Percentiles rank a stretch among this genome's conserved stretches.
Evolutionary conservation across 1,139 yeast species (phyloP).

Genomic region (Komagataea norvegica): DNA sequence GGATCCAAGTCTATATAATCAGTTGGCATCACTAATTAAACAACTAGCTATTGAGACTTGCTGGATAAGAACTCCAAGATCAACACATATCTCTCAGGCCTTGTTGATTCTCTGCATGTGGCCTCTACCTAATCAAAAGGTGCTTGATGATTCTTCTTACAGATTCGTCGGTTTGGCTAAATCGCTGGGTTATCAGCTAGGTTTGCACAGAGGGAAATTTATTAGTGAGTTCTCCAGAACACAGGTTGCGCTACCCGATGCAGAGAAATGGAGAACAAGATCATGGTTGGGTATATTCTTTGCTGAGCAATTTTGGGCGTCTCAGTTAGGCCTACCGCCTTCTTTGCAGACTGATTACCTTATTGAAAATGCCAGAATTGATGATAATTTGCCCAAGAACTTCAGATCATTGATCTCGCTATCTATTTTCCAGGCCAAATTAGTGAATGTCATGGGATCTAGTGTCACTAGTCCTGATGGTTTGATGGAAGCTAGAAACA

Average conservation of each 20-base stretch:
- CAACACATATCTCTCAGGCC: constrained; percentile 91
- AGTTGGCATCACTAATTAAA: constrained; percentile 72
- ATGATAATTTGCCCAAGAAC: constrained; percentile 59
- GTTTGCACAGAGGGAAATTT: constrained; percentile 90
- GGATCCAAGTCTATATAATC: constrained; percentile 75
- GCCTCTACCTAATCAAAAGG: constrained; percentile 94
- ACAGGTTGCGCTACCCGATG: constrained; percentile 83
- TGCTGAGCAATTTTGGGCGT: constrained; percentile 88
- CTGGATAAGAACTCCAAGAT: constrained; percentile 90
- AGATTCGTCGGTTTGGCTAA: constrained; percentile 86
- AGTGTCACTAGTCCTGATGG: constrained; percentile 91
- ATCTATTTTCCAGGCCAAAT: constrained; percentile 78
- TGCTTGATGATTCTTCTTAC: constrained; percentile 86
- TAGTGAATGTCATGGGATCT: constrained; percentile 83
- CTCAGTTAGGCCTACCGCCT: constrained; percentile 83
- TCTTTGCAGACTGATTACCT: constrained; percentile 80
- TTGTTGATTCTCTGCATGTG: constrained; percentile 75
- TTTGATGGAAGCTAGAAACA: constrained; percentile 72
- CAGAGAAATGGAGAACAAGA: constrained; percentile 91
- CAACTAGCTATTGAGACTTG: constrained; percentile 89
- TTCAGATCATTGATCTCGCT: constrained; percentile 70
- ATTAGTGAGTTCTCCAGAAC: constrained; percentile 87
- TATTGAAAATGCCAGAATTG: constrained; percentile 73
- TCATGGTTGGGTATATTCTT: constrained; percentile 89
- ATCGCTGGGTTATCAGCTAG: constrained; percentile 77